Conservation (phyloP, 1,284 basidiomycete species). For the Limonomyces culmigenus region DNA sequence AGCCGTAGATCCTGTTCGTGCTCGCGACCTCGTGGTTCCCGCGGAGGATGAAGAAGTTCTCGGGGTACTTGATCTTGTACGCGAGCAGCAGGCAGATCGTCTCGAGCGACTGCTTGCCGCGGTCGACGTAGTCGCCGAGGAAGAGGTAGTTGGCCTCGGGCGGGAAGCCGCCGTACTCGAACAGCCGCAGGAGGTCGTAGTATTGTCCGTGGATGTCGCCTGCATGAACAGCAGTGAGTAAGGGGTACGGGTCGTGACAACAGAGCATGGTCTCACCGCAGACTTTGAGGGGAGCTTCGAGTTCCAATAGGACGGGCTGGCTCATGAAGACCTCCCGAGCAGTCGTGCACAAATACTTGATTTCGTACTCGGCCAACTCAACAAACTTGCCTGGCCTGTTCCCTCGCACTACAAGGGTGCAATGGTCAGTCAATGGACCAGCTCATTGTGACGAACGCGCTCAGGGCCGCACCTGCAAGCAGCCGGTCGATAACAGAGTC, state of each 20-base stretch:
- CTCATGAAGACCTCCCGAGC: conserved; percentile 93
- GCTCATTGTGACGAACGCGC: not conserved
- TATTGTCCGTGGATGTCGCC: conserved; percentile 95
- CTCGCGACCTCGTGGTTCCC: conserved; percentile 93
- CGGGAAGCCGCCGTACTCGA: conserved; percentile 91
- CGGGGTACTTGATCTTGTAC: conserved; percentile 97
- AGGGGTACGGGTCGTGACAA: not conserved
- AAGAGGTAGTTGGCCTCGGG: conserved; percentile 95
- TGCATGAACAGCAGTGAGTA: conserved; percentile 14
- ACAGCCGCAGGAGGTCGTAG: conserved; percentile 84
- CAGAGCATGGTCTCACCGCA: conserved; percentile 49
- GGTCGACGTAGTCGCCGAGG: conserved; percentile 90
- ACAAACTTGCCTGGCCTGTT: conserved; percentile 90
- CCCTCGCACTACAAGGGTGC: conserved; percentile 56
- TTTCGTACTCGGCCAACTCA: conserved; percentile 89
- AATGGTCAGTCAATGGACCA: not conserved
- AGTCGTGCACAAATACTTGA: conserved; percentile 90
- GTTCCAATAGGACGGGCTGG: conserved; percentile 85
- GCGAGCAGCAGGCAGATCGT: conserved; percentile 84
- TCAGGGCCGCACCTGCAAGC: conserved; percentile 72
- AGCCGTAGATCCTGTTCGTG: conserved; percentile 92
- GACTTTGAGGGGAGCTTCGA: conserved; percentile 94
- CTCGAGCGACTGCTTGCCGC: conserved; percentile 88
- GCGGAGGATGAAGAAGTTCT: conserved; percentile 92
- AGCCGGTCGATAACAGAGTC: conserved; percentile 96